Evolutionary conservation across 345 rosid species (phyloP).

Genomic region (Murraya paniculata): DNA sequence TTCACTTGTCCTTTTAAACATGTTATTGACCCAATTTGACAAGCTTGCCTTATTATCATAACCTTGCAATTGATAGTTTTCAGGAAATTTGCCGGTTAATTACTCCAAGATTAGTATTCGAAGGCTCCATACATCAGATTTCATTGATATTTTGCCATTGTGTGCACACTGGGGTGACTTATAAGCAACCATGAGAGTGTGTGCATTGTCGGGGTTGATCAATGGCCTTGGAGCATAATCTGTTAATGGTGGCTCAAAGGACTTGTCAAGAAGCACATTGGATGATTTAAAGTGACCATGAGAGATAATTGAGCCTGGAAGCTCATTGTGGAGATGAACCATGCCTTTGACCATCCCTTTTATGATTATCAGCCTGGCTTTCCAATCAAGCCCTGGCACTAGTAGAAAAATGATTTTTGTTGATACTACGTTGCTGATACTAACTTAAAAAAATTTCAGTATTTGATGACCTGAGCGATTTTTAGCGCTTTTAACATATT

Average conservation of each 20-base stretch:
- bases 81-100: slow-evolving; percentile 59
- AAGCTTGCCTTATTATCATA: slow-evolving; percentile 43
- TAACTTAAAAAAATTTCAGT: too few species aligned
- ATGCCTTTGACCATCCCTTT: slow-evolving; percentile 64
- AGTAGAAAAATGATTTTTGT: too few species aligned
- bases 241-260: slow-evolving; percentile 48
- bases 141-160: slow-evolving; percentile 40
- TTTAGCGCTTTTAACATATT: too few species aligned
- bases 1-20: slow-evolving; percentile 54
- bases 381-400: slow-evolving; percentile 67
- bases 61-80: slow-evolving; percentile 49
- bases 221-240: slow-evolving; percentile 62
- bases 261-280: slow-evolving; percentile 55
- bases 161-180: slow-evolving; percentile 64
- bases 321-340: slow-evolving; percentile 53
- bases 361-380: slow-evolving; percentile 51
- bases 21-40: slow-evolving; percentile 57
- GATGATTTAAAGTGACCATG: slow-evolving; percentile 86
- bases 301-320: slow-evolving; percentile 51
- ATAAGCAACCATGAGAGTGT: slow-evolving; percentile 53
- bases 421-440: too few species aligned
- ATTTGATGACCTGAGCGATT: too few species aligned
- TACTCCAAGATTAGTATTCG: slow-evolving; percentile 66
- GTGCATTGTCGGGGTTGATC: slow-evolving; percentile 65
- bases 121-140: slow-evolving; percentile 67